phyloP scores from a whole-genome alignment of 352 stramenopile species.

The Pythium angustatum region DNA sequence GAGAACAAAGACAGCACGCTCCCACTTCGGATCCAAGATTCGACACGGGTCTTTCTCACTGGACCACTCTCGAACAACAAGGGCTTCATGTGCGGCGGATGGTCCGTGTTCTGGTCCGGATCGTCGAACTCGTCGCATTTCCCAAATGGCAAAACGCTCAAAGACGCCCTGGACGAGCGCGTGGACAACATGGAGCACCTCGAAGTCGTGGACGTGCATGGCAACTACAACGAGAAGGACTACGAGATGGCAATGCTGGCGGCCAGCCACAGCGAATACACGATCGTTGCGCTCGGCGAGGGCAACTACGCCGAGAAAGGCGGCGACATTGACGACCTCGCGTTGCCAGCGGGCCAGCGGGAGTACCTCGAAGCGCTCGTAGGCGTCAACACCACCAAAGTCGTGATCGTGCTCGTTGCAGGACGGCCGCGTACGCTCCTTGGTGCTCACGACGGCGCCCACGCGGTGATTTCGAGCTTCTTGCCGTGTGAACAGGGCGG shows the following conservation, averaged over 20 bases:
- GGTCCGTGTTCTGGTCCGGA: constrained; percentile 73
- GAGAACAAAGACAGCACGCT: constrained; percentile 62
- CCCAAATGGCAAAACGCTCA: constrained; percentile 61
- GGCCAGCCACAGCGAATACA: constrained; percentile 65
- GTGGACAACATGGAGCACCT: constrained; percentile 33
- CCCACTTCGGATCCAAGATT: constrained; percentile 31
- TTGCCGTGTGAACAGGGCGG: constrained; percentile 82
- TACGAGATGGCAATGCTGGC: constrained; percentile 41
- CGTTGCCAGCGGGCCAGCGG: constrained; percentile 56
- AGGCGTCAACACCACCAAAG: constrained; percentile 52
- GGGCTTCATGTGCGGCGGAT: constrained; percentile 68
- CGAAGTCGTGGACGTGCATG: constrained; percentile 53
- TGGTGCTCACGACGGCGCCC: constrained; percentile 39
- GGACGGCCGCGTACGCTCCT: constrained; percentile 64
- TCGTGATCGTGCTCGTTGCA: constrained; percentile 71
- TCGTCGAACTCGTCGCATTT: constrained; percentile 59
- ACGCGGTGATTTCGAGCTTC: constrained; percentile 70
- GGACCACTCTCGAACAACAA: constrained; percentile 68
- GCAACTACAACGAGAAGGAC: constrained; percentile 38
- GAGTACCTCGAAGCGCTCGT: constrained; percentile 63
- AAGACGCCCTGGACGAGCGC: constrained; percentile 39
- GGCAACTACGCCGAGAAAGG: constrained; percentile 81
- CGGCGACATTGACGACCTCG: constrained; percentile 65
- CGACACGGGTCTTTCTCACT: constrained; percentile 53
- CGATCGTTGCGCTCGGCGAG: constrained; percentile 75